A percentile compares a stretch with the other conserved stretches of the same genome.
Conservation (phyloP, 1,284 basidiomycete species). For the Naganishia liquefaciens region DNA sequence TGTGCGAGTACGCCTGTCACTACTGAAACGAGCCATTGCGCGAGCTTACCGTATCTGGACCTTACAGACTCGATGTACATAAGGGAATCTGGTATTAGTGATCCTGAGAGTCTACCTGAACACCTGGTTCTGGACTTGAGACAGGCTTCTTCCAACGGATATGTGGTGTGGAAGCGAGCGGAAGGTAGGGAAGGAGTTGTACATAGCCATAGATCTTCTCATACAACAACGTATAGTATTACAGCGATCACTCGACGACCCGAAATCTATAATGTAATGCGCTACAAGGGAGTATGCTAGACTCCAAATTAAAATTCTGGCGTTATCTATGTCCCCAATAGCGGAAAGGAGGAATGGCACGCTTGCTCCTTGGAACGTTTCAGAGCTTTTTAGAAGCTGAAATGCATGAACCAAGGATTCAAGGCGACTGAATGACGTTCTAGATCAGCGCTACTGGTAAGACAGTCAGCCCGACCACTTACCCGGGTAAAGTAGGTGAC, state of each 20-base stretch:
- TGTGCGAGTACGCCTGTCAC: too few species aligned
- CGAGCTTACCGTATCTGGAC: too few species aligned
- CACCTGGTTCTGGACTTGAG: too few species aligned
- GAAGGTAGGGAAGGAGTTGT: too few species aligned
- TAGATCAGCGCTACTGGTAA: background rate
- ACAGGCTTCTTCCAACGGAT: too few species aligned
- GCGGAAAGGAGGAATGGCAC: background rate
- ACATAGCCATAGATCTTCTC: too few species aligned
- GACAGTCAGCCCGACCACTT: background rate
- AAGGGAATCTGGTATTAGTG: too few species aligned
- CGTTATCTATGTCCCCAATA: background rate
- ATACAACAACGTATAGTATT: too few species aligned
- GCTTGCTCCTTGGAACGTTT: background rate
- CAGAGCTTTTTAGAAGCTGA: constrained; percentile 55
- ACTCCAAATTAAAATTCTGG: background rate
- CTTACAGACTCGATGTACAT: too few species aligned
- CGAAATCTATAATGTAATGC: constrained; percentile 7
- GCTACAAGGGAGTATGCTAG: background rate
- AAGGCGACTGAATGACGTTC: background rate
- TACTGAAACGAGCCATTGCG: too few species aligned
- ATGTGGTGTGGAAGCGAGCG: too few species aligned
- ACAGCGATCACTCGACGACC: background rate
- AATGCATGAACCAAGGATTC: constrained; percentile 30
- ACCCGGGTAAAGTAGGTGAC: constrained; percentile 42
- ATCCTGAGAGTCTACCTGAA: too few species aligned